These are phyloP conservation scores for Phialemoniopsis sp. DNA, from an alignment of 2,329 filamentous ascomycete genomes.

Conservation along the genomic window DNA sequence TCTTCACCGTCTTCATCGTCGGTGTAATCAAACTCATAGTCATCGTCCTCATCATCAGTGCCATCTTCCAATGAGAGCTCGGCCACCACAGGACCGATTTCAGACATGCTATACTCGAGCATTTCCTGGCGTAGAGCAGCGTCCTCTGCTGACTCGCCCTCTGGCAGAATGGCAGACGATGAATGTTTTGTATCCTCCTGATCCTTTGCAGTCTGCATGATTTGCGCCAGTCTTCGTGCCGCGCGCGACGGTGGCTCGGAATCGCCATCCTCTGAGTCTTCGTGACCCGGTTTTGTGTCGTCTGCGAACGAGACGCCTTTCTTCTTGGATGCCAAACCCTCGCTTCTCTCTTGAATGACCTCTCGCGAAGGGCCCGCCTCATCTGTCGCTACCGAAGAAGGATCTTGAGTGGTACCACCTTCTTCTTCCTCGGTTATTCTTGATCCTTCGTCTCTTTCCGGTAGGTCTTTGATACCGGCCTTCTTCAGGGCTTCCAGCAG, in stretches of 20 bases:
- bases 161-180: slow-evolving; percentile 56
- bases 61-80: slow-evolving; percentile 81
- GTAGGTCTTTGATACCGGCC: slow-evolving; percentile 60
- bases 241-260: slow-evolving; percentile 26
- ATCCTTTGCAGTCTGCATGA: slow-evolving; percentile 52
- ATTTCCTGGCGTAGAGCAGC: slow-evolving; percentile 79
- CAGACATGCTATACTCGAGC: slow-evolving; percentile 83
- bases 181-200: slow-evolving; percentile 44
- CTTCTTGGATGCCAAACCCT: slow-evolving; percentile 20
- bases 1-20: slow-evolving; percentile 62
- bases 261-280: slow-evolving; percentile 16
- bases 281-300: slow-evolving; percentile 48
- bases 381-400: too few relatives aligned
- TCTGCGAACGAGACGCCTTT: slow-evolving; percentile 63
- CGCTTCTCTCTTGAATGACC: not conserved
- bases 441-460: too few relatives aligned
- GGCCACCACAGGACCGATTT: slow-evolving; percentile 88
- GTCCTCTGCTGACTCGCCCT: slow-evolving; percentile 76
- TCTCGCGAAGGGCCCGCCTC: not conserved
- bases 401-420: too few relatives aligned
- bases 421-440: too few relatives aligned
- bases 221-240: slow-evolving; percentile 47
- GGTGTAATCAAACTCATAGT: slow-evolving; percentile 39
- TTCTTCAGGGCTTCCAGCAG: slow-evolving; percentile 71
- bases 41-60: slow-evolving; percentile 49